Conservation (phyloP, 768 basidiomycete species). For the Xerocomus potaroensis region DNA sequence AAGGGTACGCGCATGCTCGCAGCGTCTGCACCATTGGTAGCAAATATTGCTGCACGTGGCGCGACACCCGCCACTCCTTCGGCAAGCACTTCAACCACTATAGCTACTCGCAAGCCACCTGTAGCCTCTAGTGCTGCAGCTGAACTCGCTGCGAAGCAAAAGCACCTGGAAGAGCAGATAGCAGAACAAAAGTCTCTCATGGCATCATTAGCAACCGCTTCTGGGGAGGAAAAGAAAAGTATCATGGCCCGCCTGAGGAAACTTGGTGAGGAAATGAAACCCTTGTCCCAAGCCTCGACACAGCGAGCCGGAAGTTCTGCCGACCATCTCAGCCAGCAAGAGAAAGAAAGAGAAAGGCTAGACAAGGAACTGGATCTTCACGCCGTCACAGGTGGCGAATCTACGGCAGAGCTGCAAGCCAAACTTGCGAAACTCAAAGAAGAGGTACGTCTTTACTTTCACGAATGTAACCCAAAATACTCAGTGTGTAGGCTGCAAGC, state of each 20-base stretch:
- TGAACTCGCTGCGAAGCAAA: conserved; percentile 69
- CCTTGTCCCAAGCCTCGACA: conserved; percentile 25
- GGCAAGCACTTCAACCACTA: conserved; percentile 21
- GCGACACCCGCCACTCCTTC: conserved; percentile 48
- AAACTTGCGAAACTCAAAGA: conserved; percentile 74
- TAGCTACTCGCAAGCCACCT: conserved; percentile 36
- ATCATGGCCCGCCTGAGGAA: conserved; percentile 75
- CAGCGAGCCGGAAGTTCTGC: conserved; percentile 22
- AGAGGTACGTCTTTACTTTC: conserved; percentile 49
- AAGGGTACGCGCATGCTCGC: conserved; percentile 74
- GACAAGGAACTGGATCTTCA: conserved; percentile 81
- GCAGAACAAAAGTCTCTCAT: conserved; percentile 86
- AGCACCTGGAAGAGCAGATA: conserved; percentile 76
- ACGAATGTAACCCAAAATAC: not conserved
- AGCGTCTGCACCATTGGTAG: conserved; percentile 73
- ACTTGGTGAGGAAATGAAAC: conserved; percentile 75
- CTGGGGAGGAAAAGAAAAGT: conserved; percentile 69
- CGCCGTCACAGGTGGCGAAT: conserved; percentile 41
- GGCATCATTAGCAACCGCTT: conserved; percentile 58
- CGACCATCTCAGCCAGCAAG: conserved; percentile 40
- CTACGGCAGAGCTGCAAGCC: conserved; percentile 67
- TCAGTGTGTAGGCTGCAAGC: conserved; percentile 57
- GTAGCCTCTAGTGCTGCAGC: conserved; percentile 35
- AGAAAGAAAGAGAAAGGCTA: conserved; percentile 60
- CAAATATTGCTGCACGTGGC: conserved; percentile 47